phyloP scores from a whole-genome alignment of 768 basidiomycete genomes.

The Tephrocybe sp. region DNA sequence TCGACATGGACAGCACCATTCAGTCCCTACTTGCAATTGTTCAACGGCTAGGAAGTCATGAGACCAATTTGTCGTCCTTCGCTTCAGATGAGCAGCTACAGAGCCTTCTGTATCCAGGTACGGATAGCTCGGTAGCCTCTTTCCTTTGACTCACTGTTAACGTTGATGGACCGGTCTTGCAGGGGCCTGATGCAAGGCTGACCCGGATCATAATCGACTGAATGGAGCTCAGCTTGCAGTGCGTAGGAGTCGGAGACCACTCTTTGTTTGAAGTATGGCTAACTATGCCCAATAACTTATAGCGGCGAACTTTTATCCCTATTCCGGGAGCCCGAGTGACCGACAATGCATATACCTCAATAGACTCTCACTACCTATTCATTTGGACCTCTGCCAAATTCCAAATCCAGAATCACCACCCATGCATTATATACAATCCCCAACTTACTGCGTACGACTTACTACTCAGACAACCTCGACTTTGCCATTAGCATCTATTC shows the following conservation, averaged over 20 bases:
- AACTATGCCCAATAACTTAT: too few species aligned
- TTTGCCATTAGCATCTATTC: too few species aligned
- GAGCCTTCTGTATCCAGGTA: slow-evolving; percentile 1
- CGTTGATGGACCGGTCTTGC: too few species aligned
- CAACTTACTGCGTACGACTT: too few species aligned
- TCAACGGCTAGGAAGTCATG: slow-evolving; percentile 11
- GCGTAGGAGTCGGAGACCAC: slow-evolving; percentile 1
- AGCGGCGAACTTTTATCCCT: too few species aligned
- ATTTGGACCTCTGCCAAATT: too few species aligned
- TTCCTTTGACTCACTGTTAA: neutral
- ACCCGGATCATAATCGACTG: neutral
- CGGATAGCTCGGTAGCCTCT: neutral
- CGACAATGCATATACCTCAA: too few species aligned
- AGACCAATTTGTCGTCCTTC: neutral
- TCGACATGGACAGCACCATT: slow-evolving; percentile 15
- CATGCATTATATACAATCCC: too few species aligned
- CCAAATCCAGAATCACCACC: too few species aligned
- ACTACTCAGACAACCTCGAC: too few species aligned
- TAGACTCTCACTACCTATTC: too few species aligned
- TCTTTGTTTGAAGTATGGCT: neutral
- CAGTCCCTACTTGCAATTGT: slow-evolving; percentile 15
- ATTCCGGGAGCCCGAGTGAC: too few species aligned
- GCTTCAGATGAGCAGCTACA: neutral
- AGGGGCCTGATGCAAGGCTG: neutral
- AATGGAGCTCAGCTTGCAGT: neutral